Base-by-base conservation (phyloP, 164 flowering plant species). In the Stephania cephalantha region DNA sequence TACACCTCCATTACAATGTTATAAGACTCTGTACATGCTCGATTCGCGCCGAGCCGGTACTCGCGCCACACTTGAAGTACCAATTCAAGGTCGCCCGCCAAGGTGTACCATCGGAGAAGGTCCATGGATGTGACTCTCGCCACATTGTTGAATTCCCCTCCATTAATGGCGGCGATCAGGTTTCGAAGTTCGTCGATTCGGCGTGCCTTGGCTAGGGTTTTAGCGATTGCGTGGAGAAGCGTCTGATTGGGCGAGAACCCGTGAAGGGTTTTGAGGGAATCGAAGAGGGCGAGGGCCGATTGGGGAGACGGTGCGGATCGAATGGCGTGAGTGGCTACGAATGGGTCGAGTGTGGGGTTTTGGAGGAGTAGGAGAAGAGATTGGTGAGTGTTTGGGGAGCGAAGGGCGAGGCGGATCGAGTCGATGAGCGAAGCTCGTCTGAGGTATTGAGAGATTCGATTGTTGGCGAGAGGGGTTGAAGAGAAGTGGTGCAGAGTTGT, bases 391-490 rank as follows among this genome's bases (percentile, higher is more conserved):
- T 50, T 64, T 69, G 72, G 73, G 20, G 94, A 85, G 2, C 97
- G 89, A 58, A 95, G 91, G 31, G 71, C 73, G 53, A 91, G 83
- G 4, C 98, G 85, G 70, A 93, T 85, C 5, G 89, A 82, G 78
- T 95, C 91, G 29, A 95, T 87, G 77, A 93, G 91, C 72, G 80
- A 81, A 35, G 98, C 95, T n/a, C 92, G 87, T 72, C 77, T 85
- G 77, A 93, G 90, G 79, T 95, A 95, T 50, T 77, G 87, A 3
- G 89, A 73, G 58, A 95, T 82, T 71, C 85, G 82, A 85, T 80
- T 85, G 61, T 80, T 85, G 61, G 86, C 78, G 65, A 74, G 69
- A 2, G 82, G 74, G 66, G 75, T 69, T 50, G 84, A 83, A 50
- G 84, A 30, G 67, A 81, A 82, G 73, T 9, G 35, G 42, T 50